These are phyloP conservation scores for Talaromyces proteolyticus DNA, from an alignment of 495 filamentous ascomycete species.

Conservation along the genomic window DNA sequence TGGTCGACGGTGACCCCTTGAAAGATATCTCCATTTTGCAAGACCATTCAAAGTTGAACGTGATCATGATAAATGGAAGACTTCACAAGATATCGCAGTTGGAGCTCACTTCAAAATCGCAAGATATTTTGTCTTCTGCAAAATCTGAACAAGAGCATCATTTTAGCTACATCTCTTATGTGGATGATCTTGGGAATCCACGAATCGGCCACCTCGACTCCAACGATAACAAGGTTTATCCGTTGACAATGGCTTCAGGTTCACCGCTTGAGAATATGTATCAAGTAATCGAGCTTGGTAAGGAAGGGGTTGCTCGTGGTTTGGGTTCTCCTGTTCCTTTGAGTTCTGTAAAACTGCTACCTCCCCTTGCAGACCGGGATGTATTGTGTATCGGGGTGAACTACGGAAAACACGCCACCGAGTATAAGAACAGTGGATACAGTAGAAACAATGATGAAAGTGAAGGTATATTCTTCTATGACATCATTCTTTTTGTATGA, in stretches of 20 bases:
- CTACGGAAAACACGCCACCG: constrained; percentile 44
- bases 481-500: not conserved
- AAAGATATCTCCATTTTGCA: constrained; percentile 39
- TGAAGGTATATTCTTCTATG: not conserved
- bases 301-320: constrained; percentile 4
- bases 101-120: constrained; percentile 62
- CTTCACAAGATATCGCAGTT: constrained; percentile 54
- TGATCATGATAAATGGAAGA: constrained; percentile 43
- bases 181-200: constrained; percentile 11
- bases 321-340: constrained; percentile 24
- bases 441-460: constrained; percentile 37
- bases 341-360: constrained; percentile 31
- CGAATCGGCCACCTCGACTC: constrained; percentile 44
- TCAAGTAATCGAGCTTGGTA: constrained; percentile 35
- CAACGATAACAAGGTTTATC: constrained; percentile 29
- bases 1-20: constrained; percentile 44
- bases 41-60: constrained; percentile 38
- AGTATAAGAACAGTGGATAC: constrained; percentile 47
- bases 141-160: not conserved
- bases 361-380: constrained; percentile 45
- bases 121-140: constrained; percentile 5
- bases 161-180: constrained; percentile 18
- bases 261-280: constrained; percentile 39
- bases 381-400: constrained; percentile 50
- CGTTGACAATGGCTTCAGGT: constrained; percentile 41